Base-by-base conservation (phyloP, 2,329 filamentous ascomycete species). In the Parastagonospora nodorum region DNA sequence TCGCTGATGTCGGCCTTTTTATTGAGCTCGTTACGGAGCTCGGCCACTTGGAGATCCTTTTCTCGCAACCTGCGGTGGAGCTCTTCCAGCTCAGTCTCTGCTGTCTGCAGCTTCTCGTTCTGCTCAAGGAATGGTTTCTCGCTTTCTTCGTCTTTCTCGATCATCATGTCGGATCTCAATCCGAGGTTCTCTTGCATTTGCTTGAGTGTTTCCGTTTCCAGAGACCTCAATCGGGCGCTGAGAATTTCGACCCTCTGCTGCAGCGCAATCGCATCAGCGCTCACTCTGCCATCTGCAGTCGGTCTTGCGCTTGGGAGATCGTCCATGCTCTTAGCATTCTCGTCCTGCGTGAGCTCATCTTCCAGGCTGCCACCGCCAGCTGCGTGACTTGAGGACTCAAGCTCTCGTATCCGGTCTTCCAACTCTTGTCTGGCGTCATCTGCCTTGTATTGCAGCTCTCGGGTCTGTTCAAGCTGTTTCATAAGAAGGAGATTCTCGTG, bases 371-470 rank as follows among this genome's bases (percentile, higher is more conserved):
- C 69, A 6, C 67, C 67, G 3, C 61, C 58, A 44, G 54, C 60
- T 2, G 50, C 55, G 32, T 66, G 62, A 11, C 50, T 67, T 35
- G 73, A 72, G 1, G 71, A 60, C 30, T 76, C 73, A 9, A 75
- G 61, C 4, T 79, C 76, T 11, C 75, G 72, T 37, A 80, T 68
- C 42, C 73, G 73, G 27, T 75, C 72, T 54, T 79, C 75, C 6
- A 80, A 71, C 40, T 80, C 78, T 41, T 75, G 72, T 29, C 78
- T 76, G 2, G 72, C 74, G 40, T 80, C 77, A 43, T 80, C 77
- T 27, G 78, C 77, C 27, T 75, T 75, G 47, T 75, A 74, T 46
- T 80, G 77, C 27, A 79, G 63, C 48, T 80, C 78, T 16, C 74
- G 69, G 31, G 76, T 76, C 33, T 78, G 77, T 48, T 80, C 77